Conservation (phyloP, 2,329 filamentous ascomycete genomes). For the Hirsutella thompsonii region DNA sequence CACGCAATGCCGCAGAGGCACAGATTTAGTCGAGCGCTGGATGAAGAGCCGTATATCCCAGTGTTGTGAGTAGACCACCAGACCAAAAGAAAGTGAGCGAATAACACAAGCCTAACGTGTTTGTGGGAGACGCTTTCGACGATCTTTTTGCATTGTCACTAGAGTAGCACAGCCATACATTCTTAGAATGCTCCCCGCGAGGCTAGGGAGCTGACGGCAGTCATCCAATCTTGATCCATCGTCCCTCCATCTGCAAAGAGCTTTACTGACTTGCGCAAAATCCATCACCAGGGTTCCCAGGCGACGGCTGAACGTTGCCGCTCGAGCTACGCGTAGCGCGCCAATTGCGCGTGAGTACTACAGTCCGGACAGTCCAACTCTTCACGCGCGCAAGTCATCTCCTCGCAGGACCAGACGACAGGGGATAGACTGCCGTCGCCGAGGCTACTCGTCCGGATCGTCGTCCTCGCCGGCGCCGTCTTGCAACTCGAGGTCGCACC, state of each 20-base stretch:
- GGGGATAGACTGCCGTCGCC: constrained; percentile 53
- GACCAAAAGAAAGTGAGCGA: no score
- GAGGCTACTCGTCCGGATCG: constrained; percentile 49
- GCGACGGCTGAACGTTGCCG: not conserved
- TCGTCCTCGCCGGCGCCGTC: constrained; percentile 48
- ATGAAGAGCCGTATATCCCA: no score
- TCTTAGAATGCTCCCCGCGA: constrained; percentile 19
- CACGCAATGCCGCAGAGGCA: no score
- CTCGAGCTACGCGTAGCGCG: not conserved
- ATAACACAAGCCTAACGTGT: no score
- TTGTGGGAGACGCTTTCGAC: constrained; percentile 3
- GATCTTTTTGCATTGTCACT: constrained; percentile 3
- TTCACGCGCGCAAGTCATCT: constrained; percentile 3
- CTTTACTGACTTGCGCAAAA: constrained; percentile 1
- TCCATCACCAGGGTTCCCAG: not conserved
- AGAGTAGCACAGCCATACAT: not conserved
- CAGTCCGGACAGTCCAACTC: constrained; percentile 3
- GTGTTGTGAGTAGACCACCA: no score
- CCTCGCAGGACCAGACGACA: constrained; percentile 48
- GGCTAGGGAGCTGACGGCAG: constrained; percentile 35
- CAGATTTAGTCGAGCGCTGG: no score
- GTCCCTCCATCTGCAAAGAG: constrained; percentile 38
- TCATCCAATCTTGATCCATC: constrained; percentile 50
- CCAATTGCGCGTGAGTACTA: constrained; percentile 1
- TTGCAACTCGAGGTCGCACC: constrained; percentile 22